These are phyloP conservation scores for Ophiocordyceps robertsii DNA, from an alignment of 2,329 filamentous ascomycete genomes.

Conservation along the genomic window DNA sequence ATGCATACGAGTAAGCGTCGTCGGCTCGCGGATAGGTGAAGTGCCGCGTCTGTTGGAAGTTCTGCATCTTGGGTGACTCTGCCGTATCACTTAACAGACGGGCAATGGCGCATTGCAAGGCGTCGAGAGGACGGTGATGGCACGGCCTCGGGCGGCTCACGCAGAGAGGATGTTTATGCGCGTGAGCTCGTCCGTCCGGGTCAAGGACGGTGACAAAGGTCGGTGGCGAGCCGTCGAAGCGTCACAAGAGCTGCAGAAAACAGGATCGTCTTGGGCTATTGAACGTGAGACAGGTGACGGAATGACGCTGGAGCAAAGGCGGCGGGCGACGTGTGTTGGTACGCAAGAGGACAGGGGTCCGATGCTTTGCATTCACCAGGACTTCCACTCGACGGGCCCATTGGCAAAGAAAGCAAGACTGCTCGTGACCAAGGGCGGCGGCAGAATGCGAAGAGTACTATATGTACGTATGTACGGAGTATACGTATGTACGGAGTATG, in stretches of 20 bases:
- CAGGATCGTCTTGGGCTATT: background rate
- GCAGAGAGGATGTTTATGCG: background rate
- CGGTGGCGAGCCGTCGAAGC: background rate
- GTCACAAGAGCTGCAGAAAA: background rate
- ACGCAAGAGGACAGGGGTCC: too few species aligned
- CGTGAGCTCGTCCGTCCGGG: background rate
- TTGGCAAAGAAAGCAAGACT: background rate
- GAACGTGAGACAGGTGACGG: background rate
- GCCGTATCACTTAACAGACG: slow-evolving; percentile 8
- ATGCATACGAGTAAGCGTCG: slow-evolving; percentile 14
- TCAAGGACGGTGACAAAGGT: too few species aligned
- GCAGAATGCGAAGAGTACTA: background rate
- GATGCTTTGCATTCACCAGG: background rate
- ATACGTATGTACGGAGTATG: too few species aligned
- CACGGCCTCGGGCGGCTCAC: too few species aligned
- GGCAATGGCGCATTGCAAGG: slow-evolving; percentile 9
- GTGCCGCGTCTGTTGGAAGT: slow-evolving; percentile 34
- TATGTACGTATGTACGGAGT: too few species aligned
- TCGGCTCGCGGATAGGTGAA: slow-evolving; percentile 33
- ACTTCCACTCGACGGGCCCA: too few species aligned
- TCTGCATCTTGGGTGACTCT: slow-evolving; percentile 30
- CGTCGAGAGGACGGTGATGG: slow-evolving; percentile 1
- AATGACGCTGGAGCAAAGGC: background rate
- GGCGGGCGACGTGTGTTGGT: background rate
- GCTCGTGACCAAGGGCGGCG: background rate